Evolutionary conservation across 805 yeast species (phyloP).

Genomic region (Kodamaea neixiangensis): DNA sequence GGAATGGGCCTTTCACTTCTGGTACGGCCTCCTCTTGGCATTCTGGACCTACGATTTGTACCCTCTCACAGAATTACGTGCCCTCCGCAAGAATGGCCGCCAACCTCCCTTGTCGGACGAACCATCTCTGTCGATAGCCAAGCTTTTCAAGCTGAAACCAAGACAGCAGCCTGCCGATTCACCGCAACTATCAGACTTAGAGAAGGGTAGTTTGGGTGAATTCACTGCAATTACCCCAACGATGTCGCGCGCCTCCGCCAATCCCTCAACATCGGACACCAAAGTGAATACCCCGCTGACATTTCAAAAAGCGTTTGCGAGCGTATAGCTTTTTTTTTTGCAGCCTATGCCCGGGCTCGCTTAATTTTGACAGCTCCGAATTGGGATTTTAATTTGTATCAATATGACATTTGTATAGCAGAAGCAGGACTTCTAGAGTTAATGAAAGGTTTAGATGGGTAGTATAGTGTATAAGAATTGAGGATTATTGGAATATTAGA

Average conservation of each 20-base stretch:
- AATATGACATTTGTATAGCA: neutral
- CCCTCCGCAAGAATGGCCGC: conserved; percentile 14
- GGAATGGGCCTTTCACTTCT: conserved; percentile 31
- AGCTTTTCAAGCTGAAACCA: neutral
- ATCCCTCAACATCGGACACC: neutral
- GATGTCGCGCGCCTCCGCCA: neutral
- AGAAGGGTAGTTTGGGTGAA: conserved; percentile 9
- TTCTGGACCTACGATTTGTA: conserved; percentile 32
- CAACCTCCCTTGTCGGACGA: conserved; percentile 4
- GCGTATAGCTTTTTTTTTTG: neutral
- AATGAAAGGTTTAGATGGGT: neutral
- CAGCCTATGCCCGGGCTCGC: conserved; percentile 1
- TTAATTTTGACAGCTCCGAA: neutral
- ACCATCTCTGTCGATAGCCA: neutral
- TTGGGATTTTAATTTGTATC: neutral
- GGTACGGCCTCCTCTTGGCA: conserved; percentile 28
- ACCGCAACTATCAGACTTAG: conserved; percentile 4
- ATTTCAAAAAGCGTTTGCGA: conserved; percentile 1
- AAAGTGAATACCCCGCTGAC: conserved; percentile 6
- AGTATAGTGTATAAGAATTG: too few species aligned
- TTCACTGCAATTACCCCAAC: conserved; percentile 8
- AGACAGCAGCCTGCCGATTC: neutral
- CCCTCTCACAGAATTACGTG: conserved; percentile 27
- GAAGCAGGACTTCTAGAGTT: neutral
- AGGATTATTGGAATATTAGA: neutral